These are phyloP conservation scores for Termitomyces sp. DNA, from an alignment of 768 basidiomycete genomes.

Conservation along the genomic window DNA sequence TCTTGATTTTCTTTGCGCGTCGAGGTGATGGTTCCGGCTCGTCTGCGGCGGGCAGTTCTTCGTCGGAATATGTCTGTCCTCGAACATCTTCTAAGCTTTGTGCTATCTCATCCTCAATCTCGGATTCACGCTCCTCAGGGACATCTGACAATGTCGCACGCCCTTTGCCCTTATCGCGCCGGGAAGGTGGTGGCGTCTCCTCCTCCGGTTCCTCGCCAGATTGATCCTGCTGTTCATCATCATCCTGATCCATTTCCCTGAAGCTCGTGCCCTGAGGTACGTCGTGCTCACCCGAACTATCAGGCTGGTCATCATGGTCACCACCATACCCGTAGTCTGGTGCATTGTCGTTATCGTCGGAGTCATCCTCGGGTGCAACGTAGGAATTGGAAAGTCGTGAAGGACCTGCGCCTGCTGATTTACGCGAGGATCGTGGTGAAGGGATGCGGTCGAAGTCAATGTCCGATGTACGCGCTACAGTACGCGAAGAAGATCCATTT, in stretches of 20 bases:
- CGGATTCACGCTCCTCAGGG: conserved; percentile 45
- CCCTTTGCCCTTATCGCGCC: conserved; percentile 17
- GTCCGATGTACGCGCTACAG: conserved; percentile 51
- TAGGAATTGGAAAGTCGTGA: conserved; percentile 40
- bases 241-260: conserved; percentile 48
- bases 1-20: conserved; percentile 36
- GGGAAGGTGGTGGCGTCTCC: conserved; percentile 23
- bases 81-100: conserved; percentile 37
- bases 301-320: conserved; percentile 29
- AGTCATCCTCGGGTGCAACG: conserved; percentile 29
- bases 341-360: conserved; percentile 25
- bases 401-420: conserved; percentile 36
- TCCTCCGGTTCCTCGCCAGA: conserved; percentile 31
- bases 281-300: conserved; percentile 19
- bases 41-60: conserved; percentile 30
- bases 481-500: conserved; percentile 40
- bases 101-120: conserved; percentile 43
- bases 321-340: conserved; percentile 26
- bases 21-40: conserved; percentile 27
- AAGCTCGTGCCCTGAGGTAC: conserved; percentile 41
- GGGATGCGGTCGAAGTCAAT: conserved; percentile 63
- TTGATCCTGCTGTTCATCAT: conserved; percentile 38
- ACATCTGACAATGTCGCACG: conserved; percentile 25
- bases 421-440: conserved; percentile 46
- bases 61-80: conserved; percentile 28